Base-by-base conservation (phyloP, 306 rosid genomes). In the Quercus agrifolia region DNA sequence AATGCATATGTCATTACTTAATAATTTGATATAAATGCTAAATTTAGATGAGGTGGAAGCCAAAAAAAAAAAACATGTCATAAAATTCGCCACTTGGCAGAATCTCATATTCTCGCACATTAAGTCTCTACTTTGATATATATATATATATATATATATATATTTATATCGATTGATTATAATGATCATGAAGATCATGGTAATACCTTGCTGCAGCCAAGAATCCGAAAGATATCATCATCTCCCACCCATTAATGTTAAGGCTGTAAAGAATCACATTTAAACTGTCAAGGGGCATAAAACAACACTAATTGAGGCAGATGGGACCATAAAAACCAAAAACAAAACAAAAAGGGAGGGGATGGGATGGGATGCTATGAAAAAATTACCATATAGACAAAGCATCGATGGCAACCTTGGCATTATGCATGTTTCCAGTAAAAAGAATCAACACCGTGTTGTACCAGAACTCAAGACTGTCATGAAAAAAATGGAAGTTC, bases 401-500 rank as follows among this genome's bases (percentile, higher is more conserved):
- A 49, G 90, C 94, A 80, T 86, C 90, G 70, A 88, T 77, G 28
- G 85, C 21, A 13, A 85, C 88, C 78, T 83, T 81, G 5, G 92
- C 94, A 69, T 88, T 70, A 70, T 86, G 54, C 89, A 85, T 78
- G 83, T 85, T 83, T 38, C 92, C 94, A 21, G 90, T 79, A 66
- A 90, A 71, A 77, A 88, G 87, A 76, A 88, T 58, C 89, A 88
- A 73, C 38, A 83, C 62, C 11, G 92, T 80, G 70, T 88, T 86
- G 89, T 86, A 90, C 90, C 94, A 90, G 31, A 88, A 68, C 85
- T 90, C 92, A 54, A 88, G 83, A 79, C 94, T 86, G 90, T 75
- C 38, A 52, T 84, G 28, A 18, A 18, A 71, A 72, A 58, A 70
- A 67, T 14, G 56, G 33, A 56, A 75, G 6, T 67, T 21, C 31